These are phyloP conservation scores for Mucor saturninus DNA, from an alignment of 371 early-diverging fungal species.

Conservation along the genomic window DNA sequence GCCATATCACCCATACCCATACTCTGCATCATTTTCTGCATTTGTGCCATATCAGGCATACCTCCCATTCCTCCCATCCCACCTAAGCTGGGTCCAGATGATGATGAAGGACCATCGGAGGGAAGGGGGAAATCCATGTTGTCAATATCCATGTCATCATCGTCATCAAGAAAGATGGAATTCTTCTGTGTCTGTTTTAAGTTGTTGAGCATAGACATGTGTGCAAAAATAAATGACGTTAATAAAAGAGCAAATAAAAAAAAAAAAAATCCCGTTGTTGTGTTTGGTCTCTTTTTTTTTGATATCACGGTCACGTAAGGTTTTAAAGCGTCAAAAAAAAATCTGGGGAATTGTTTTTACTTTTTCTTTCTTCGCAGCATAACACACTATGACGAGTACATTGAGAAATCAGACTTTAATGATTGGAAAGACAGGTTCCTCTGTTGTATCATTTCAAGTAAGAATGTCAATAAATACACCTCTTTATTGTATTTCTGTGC, in stretches of 20 bases:
- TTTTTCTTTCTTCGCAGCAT: not conserved
- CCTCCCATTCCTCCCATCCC: slow-evolving; percentile 12
- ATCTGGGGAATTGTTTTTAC: not conserved
- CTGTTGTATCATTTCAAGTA: slow-evolving; percentile 54
- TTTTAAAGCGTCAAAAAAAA: slow-evolving; percentile 1
- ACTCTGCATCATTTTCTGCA: slow-evolving; percentile 38
- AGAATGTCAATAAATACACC: not conserved
- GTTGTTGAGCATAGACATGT: slow-evolving; percentile 52
- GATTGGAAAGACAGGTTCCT: slow-evolving; percentile 50
- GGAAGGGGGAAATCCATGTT: slow-evolving; percentile 75
- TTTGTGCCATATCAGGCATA: slow-evolving; percentile 38
- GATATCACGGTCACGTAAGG: not conserved
- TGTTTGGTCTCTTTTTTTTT: not conserved
- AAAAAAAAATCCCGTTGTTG: slow-evolving; percentile 1
- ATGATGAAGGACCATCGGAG: slow-evolving; percentile 28
- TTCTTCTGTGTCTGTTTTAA: slow-evolving; percentile 48
- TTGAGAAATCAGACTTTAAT: slow-evolving; percentile 42
- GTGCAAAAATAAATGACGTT: not conserved
- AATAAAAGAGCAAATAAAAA: slow-evolving; percentile 8
- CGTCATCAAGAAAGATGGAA: slow-evolving; percentile 48
- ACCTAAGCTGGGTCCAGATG: slow-evolving; percentile 6
- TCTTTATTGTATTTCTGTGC: not conserved
- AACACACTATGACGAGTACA: slow-evolving; percentile 22
- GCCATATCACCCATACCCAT: not conserved
- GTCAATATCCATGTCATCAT: slow-evolving; percentile 63